phyloP scores from a whole-genome alignment of 1,284 basidiomycete species.

The Exobasidium rhododendri region DNA sequence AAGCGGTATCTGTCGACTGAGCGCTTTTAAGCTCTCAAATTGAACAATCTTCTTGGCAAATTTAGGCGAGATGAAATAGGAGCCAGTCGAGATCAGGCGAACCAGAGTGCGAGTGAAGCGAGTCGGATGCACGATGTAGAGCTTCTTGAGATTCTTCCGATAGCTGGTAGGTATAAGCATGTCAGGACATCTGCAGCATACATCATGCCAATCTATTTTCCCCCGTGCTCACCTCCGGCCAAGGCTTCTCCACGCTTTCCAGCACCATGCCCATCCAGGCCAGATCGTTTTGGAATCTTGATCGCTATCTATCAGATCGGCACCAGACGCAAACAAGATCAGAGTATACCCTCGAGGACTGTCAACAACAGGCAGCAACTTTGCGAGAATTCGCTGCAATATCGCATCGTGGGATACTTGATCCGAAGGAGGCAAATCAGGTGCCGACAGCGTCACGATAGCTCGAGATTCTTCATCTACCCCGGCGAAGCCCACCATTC shows the following conservation, averaged over 20 bases:
- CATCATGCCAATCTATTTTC: too few relatives aligned
- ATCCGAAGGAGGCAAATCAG: slow-evolving; percentile 67
- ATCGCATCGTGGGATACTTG: slow-evolving; percentile 73
- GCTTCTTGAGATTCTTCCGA: slow-evolving; percentile 76
- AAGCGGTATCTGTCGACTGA: slow-evolving; percentile 71
- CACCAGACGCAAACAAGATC: slow-evolving; percentile 78
- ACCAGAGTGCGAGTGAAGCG: slow-evolving; percentile 66
- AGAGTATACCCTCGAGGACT: slow-evolving; percentile 71
- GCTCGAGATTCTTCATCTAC: slow-evolving; percentile 2
- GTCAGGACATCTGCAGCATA: slow-evolving; percentile 1
- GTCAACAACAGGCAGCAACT: slow-evolving; percentile 58
- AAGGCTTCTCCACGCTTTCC: slow-evolving; percentile 67
- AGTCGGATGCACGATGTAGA: slow-evolving; percentile 81
- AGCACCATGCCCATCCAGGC: slow-evolving; percentile 82
- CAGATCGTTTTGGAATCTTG: slow-evolving; percentile 58
- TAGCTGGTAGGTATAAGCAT: slow-evolving; percentile 56
- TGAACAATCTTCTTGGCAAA: slow-evolving; percentile 79
- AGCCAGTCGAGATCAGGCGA: slow-evolving; percentile 80
- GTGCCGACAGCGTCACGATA: background rate
- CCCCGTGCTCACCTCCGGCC: slow-evolving; percentile 5
- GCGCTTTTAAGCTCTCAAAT: slow-evolving; percentile 68
- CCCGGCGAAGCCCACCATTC: slow-evolving; percentile 3
- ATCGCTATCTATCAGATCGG: slow-evolving; percentile 26
- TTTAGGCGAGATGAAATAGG: slow-evolving; percentile 81
- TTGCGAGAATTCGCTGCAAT: slow-evolving; percentile 57